These are phyloP conservation scores for Physcia stellaris DNA, from an alignment of 495 filamentous ascomycete species.

Conservation along the genomic window DNA sequence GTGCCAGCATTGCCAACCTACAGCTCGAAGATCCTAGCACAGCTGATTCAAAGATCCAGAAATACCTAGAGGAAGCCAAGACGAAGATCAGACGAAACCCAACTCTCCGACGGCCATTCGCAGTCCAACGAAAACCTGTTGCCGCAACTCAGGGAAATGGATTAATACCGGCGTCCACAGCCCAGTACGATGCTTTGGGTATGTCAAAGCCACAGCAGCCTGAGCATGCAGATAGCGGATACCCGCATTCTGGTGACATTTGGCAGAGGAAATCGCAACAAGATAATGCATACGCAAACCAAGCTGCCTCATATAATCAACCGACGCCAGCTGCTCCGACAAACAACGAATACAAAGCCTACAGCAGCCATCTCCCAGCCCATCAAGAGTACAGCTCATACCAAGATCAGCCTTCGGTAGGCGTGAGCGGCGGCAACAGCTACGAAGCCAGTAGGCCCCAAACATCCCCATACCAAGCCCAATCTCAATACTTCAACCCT, in stretches of 20 bases:
- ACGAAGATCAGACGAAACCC: slow-evolving; percentile 7
- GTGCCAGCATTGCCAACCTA: slow-evolving; percentile 4
- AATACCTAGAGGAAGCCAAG: slow-evolving; percentile 7
- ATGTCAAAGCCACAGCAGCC: not conserved
- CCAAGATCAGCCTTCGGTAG: not conserved
- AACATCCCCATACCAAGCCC: not conserved
- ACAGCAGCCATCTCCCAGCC: not conserved
- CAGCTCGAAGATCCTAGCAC: slow-evolving; percentile 7
- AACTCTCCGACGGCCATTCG: slow-evolving; percentile 1
- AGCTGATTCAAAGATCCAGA: slow-evolving; percentile 8
- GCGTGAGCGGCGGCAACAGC: not conserved
- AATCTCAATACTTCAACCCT: not conserved
- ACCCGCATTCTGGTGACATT: not conserved
- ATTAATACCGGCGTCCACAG: not conserved
- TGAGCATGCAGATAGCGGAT: not conserved
- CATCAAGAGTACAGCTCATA: slow-evolving; percentile 1
- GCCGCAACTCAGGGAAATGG: not conserved
- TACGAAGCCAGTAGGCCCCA: not conserved
- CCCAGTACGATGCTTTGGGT: slow-evolving; percentile 1
- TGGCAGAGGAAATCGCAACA: not conserved
- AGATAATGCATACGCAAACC: not conserved
- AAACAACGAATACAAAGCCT: slow-evolving; percentile 1
- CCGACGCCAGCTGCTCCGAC: not conserved
- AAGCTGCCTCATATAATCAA: not conserved
- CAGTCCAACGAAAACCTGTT: slow-evolving; percentile 1